phyloP scores from a whole-genome alignment of 176 grass and related monocot genomes.

The Luzula sylvatica region DNA sequence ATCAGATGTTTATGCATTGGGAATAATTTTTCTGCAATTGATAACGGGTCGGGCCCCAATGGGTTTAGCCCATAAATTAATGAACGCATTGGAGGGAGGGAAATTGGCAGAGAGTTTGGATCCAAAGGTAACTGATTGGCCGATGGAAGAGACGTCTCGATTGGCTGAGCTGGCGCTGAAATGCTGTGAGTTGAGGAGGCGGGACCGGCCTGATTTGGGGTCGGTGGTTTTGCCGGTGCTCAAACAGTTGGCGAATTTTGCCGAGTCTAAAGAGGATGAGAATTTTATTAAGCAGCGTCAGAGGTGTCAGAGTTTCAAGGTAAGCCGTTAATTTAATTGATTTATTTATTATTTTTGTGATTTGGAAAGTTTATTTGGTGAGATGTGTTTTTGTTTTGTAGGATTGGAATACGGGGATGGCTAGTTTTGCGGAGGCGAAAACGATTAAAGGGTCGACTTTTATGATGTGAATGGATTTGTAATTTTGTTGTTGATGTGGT shows the following conservation, averaged over 20 bases:
- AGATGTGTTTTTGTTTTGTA: neutral
- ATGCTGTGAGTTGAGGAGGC: slow-evolving; percentile 60
- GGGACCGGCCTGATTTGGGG: slow-evolving; percentile 59
- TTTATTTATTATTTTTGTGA: neutral
- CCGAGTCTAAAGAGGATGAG: slow-evolving; percentile 15
- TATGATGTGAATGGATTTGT: slow-evolving; percentile 2
- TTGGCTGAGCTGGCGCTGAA: slow-evolving; percentile 55
- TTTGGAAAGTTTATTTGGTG: neutral
- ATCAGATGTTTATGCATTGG: slow-evolving; percentile 76
- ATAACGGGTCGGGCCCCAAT: slow-evolving; percentile 52
- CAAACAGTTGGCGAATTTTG: slow-evolving; percentile 26
- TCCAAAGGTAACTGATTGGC: slow-evolving; percentile 44
- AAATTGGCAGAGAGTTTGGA: slow-evolving; percentile 41
- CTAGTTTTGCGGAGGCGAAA: slow-evolving; percentile 12
- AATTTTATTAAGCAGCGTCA: neutral
- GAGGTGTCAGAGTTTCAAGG: slow-evolving; percentile 4
- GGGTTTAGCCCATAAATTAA: slow-evolving; percentile 58
- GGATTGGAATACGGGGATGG: neutral
- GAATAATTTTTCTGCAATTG: slow-evolving; percentile 69
- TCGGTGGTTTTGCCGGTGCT: slow-evolving; percentile 54
- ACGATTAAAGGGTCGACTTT: slow-evolving; percentile 16
- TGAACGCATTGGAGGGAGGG: slow-evolving; percentile 47
- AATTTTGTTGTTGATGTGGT: neutral
- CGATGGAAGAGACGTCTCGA: slow-evolving; percentile 31
- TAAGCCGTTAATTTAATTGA: slow-evolving; percentile 14